Percentiles rank a stretch among this genome's conserved stretches.
Evolutionary conservation across 805 yeast genomes (phyloP).

Genomic region (Peterozyma xylosa): DNA sequence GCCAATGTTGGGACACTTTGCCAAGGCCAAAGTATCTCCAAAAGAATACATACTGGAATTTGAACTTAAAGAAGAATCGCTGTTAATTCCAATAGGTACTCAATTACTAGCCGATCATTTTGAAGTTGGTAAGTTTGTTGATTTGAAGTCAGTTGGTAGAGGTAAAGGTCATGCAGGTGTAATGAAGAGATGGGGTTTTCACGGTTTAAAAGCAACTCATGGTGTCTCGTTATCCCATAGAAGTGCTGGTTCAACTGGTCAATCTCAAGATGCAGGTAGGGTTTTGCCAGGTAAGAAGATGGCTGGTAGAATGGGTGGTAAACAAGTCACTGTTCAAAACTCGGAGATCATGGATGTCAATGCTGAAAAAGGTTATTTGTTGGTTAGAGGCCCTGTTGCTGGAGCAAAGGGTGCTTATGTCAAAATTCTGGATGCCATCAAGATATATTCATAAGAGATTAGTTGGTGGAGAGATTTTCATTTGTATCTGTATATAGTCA

Average conservation of each 20-base stretch:
- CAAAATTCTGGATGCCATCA: constrained; percentile 73
- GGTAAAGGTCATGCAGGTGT: constrained; percentile 99
- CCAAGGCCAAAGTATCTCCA: constrained; percentile 77
- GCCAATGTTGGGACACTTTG: constrained; percentile 67
- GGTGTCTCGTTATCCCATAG: constrained; percentile 94
- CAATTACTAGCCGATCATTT: constrained; percentile 79
- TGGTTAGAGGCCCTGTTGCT: constrained; percentile 85
- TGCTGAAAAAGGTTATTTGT: constrained; percentile 71
- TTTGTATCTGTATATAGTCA: no score
- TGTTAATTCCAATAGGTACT: constrained; percentile 71
- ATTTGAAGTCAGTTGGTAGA: constrained; percentile 68
- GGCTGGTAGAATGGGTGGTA: constrained; percentile 96
- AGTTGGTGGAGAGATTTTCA: no score
- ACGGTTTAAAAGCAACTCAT: constrained; percentile 87
- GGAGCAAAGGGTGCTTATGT: constrained; percentile 79
- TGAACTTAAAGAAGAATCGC: constrained; percentile 59
- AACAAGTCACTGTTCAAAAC: constrained; percentile 67
- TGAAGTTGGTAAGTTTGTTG: constrained; percentile 76
- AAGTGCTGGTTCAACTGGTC: constrained; percentile 96
- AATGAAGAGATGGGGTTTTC: constrained; percentile 89
- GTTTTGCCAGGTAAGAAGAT: constrained; percentile 93
- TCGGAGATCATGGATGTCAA: constrained; percentile 71
- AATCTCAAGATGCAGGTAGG: constrained; percentile 92
- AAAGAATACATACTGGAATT: constrained; percentile 72
- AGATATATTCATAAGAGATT: constrained; percentile 15